phyloP scores from a whole-genome alignment of 2,329 filamentous ascomycete genomes.

The Fusarium odoratissimum region DNA sequence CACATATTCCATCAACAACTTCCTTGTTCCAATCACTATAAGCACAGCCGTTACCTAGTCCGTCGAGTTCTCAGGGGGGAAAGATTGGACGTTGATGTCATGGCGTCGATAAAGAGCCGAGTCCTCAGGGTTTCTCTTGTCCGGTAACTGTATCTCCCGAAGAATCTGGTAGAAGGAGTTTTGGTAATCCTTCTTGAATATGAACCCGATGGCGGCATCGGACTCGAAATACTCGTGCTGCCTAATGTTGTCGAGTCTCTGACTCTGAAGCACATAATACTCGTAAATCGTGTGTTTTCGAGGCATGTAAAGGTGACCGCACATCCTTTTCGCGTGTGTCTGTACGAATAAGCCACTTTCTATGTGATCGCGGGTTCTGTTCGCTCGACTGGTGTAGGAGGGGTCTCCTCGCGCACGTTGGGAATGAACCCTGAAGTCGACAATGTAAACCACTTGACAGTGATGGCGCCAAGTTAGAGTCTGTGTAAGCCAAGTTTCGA shows the following conservation, averaged over 20 bases:
- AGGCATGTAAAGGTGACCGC: constrained; percentile 29
- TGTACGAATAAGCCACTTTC: constrained; percentile 38
- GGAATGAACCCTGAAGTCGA: constrained; percentile 26
- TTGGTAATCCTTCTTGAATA: constrained; percentile 36
- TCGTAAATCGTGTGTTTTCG: neutral
- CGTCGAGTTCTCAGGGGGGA: constrained; percentile 23
- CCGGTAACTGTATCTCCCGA: neutral
- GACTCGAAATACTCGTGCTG: constrained; percentile 23
- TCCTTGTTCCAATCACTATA: constrained; percentile 17
- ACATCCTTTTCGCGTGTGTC: neutral
- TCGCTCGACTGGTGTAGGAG: neutral
- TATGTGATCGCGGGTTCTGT: neutral
- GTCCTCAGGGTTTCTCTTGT: neutral
- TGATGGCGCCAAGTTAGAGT: constrained; percentile 25
- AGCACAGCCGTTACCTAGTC: constrained; percentile 38
- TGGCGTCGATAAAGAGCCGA: neutral
- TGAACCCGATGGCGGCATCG: constrained; percentile 23
- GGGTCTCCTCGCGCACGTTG: neutral
- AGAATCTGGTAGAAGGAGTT: constrained; percentile 11
- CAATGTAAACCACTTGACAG: constrained; percentile 18
- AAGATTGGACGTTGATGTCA: neutral
- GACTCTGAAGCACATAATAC: constrained; percentile 12
- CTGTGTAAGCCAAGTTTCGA: neutral
- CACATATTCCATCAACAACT: constrained; percentile 33
- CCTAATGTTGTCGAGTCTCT: constrained; percentile 1